phyloP scores from a whole-genome alignment of 2,329 filamentous ascomycete species.

The Colletotrichum sansevieriae region DNA sequence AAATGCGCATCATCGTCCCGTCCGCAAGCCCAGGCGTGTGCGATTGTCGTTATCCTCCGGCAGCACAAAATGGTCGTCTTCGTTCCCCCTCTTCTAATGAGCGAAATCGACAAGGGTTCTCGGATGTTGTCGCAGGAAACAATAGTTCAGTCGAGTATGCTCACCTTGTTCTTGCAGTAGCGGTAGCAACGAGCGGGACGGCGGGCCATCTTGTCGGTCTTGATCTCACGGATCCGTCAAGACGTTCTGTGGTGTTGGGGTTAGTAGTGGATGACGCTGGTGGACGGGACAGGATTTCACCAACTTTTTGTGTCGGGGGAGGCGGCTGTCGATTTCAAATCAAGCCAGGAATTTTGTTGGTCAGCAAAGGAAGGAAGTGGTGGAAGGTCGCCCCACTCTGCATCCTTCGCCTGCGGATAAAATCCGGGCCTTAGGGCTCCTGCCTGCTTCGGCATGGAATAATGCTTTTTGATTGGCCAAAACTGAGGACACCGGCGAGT shows the following conservation, averaged over 20 bases:
- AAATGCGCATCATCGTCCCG: background rate
- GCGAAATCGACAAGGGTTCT: slow-evolving; percentile 30
- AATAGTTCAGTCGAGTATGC: slow-evolving; percentile 47
- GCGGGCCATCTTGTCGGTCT: slow-evolving; percentile 94
- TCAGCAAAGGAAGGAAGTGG: slow-evolving; percentile 27
- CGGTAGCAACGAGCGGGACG: slow-evolving; percentile 99
- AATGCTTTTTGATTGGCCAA: slow-evolving; percentile 48
- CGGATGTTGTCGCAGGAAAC: slow-evolving; percentile 18
- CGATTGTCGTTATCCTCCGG: background rate
- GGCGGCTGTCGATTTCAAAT: slow-evolving; percentile 67
- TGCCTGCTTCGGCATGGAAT: slow-evolving; percentile 5
- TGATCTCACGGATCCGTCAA: slow-evolving; percentile 53
- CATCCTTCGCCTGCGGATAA: slow-evolving; percentile 48
- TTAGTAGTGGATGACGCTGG: slow-evolving; percentile 47
- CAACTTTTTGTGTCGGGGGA: slow-evolving; percentile 35
- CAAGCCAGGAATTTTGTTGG: slow-evolving; percentile 46
- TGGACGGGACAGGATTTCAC: slow-evolving; percentile 42
- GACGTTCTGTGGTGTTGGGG: slow-evolving; percentile 51
- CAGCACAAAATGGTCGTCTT: background rate
- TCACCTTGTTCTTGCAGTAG: slow-evolving; percentile 99
- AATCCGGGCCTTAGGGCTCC: slow-evolving; percentile 57
- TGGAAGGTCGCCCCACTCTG: slow-evolving; percentile 29
- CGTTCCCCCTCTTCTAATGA: slow-evolving; percentile 22
- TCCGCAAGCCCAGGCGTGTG: background rate
- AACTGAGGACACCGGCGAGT: background rate